phyloP scores from a whole-genome alignment of 129 eudicot genomes.

The Scalesia atractyloides region DNA sequence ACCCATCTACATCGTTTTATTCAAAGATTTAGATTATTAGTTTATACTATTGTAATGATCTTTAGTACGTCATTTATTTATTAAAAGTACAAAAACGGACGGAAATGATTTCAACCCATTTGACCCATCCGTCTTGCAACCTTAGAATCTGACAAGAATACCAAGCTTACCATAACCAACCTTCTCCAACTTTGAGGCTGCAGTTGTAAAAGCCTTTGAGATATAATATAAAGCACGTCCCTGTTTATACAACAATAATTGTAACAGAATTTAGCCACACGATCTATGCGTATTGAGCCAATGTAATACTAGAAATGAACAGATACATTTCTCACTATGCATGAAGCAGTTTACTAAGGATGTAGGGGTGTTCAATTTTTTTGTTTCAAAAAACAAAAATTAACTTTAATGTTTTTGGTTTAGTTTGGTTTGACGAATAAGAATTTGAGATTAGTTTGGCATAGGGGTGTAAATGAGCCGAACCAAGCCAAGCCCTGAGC shows the following conservation, averaged over 20 bases:
- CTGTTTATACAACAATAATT: constrained; percentile 41
- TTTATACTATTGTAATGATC: not conserved
- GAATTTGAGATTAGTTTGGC: not conserved
- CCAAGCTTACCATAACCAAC: constrained; percentile 71
- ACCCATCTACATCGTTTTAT: not conserved
- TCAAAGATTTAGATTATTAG: not conserved
- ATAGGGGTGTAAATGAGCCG: too few species aligned
- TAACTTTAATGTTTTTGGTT: not conserved
- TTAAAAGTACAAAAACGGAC: not conserved
- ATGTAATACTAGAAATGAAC: not conserved
- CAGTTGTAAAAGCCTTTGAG: constrained; percentile 84
- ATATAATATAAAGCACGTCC: constrained; percentile 86
- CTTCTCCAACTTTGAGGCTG: constrained; percentile 85
- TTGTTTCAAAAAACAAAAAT: not conserved
- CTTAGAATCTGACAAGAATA: not conserved
- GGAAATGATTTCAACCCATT: not conserved
- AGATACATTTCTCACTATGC: constrained; percentile 5
- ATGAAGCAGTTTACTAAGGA: constrained; percentile 7
- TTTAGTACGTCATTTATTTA: not conserved
- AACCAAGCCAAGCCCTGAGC: too few species aligned
- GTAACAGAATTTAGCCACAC: not conserved
- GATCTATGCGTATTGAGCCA: not conserved
- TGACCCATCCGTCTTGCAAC: constrained; percentile 3
- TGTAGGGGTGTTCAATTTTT: not conserved
- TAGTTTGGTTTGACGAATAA: not conserved